Base-by-base conservation (phyloP, 1,139 yeast genomes). In the Taphrina populina region DNA sequence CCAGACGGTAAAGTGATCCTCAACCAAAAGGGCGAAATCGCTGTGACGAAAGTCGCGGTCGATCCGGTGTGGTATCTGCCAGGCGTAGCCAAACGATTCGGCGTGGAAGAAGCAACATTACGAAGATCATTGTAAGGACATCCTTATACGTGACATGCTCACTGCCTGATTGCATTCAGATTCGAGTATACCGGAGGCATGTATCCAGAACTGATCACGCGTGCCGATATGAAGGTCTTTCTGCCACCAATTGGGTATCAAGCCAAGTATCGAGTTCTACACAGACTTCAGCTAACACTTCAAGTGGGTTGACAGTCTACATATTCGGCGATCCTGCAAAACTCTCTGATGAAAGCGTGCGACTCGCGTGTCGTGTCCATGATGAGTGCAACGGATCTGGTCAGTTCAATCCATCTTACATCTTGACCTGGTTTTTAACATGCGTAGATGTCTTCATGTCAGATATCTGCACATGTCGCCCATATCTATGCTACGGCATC, bases 41-140 rank as follows among this genome's bases (percentile, higher is more conserved):
- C 77, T 24, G 81, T 79, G 34, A 76, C 82, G 36, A 80, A 80
- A 65, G 73, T 80, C 58, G 84, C 84, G 1, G 80, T 78, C 34
- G 84, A 80, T 63, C 84, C 84, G 10, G 84, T 80, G 34, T 80
- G 84, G 84, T 76, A 78, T 63, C 69, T 80, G 58, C 84, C 84
- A 2, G 83, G 82, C 20, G 81, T 80, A 56, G 84, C 84, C 27
- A 72, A 77, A 65, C 76, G 82, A 61, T 76, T 80, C 64, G 77
- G 77, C 26, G 75, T 80, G 60, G 71, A 76, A 35, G 84, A 80
- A 63, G 68, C 67, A n/a, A 76, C 76, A 44, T 71, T 80, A 52
- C 73, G 84, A 64, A 74, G 78, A 53, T 78, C 81, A 2, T 69
- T 80, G 61, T 47, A 26, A 11, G 52, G 19, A 6, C 17, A 34